Base-by-base conservation (phyloP, 2,329 filamentous ascomycete species). In the Zymoseptoria crescenta region DNA sequence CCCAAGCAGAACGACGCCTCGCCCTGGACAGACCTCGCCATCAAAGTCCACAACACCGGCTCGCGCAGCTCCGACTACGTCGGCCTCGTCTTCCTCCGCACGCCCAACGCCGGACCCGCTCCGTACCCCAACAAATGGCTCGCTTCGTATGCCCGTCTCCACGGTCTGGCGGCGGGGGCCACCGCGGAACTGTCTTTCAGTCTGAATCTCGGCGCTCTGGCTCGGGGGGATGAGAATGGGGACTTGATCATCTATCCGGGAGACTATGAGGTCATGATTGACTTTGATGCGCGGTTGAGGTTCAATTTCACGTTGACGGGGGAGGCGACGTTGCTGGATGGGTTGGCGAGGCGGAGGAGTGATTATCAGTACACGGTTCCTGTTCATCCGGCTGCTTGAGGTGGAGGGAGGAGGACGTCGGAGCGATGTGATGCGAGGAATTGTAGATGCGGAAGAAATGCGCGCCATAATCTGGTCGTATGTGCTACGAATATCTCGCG, bases 51-150 rank as follows among this genome's bases (percentile, higher is more conserved):
- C 5, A 78, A 78, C 61, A 73, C 70, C 0, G 76, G 76, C 7
- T 50, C 58, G 2, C 58, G 64, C 0, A 50, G 64, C 2, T 78
- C 76, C 0, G 76, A 77, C 59, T 78, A 77, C 58, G 73, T 74
- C 0, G 74, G 71, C 0, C 71, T 78, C 61, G 64, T 73, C 0
- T 78, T 77, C 57, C 68, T 69, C 9, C 73, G 72, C 53, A 73
- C 73, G 9, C 72, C 67, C 0, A 64, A 70, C 35, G 71, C 74
- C 4, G 76, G 76, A 0, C 76, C 76, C 0, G 61, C 67, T 28
- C 76, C 76, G 0, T 69, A 73, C 29, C 76, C 76, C 1, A 74
- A 72, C 58, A 78, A 78, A 56, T 74, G 73, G 69, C 69, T 79
- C 5, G 73, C 75, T 3, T 56, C 61, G 3, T 66, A 66, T 35